phyloP scores from a whole-genome alignment of 176 grass and related monocot species.

The Hsuehochloa calcarea region DNA sequence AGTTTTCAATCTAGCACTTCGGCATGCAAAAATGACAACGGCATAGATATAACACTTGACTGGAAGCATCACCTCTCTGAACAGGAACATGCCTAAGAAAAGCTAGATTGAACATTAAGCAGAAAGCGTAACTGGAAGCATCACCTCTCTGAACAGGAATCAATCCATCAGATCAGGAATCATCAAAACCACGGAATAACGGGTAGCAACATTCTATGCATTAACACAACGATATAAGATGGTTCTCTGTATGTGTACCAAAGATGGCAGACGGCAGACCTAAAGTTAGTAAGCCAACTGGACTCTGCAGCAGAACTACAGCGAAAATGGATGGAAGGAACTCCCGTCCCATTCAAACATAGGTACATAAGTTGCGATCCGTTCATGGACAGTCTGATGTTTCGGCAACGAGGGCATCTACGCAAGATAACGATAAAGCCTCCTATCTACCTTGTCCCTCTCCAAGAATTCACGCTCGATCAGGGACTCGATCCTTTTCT shows the following conservation, averaged over 20 bases:
- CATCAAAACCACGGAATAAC: neutral
- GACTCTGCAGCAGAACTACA: slow-evolving; percentile 4
- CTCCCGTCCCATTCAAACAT: neutral
- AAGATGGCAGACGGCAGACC: slow-evolving; percentile 9
- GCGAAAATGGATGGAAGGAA: neutral
- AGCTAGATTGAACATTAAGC: neutral
- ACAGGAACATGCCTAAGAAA: no score
- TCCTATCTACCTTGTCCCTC: slow-evolving; percentile 63
- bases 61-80: no score
- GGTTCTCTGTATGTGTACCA: slow-evolving; percentile 21
- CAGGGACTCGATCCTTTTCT: slow-evolving; percentile 68
- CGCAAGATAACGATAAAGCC: slow-evolving; percentile 52
- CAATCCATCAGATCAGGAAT: neutral
- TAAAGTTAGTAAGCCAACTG: slow-evolving; percentile 1
- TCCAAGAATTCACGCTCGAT: slow-evolving; percentile 67
- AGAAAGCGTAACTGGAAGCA: neutral
- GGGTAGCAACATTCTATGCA: neutral
- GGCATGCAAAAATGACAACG: no score
- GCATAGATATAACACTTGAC: no score
- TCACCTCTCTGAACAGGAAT: neutral
- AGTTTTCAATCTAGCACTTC: no score
- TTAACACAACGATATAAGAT: neutral
- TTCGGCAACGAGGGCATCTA: neutral
- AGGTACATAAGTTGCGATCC: neutral
- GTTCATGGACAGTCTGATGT: neutral